These are phyloP conservation scores for Nakataea oryzae DNA, from an alignment of 2,329 filamentous ascomycete species.

Conservation along the genomic window DNA sequence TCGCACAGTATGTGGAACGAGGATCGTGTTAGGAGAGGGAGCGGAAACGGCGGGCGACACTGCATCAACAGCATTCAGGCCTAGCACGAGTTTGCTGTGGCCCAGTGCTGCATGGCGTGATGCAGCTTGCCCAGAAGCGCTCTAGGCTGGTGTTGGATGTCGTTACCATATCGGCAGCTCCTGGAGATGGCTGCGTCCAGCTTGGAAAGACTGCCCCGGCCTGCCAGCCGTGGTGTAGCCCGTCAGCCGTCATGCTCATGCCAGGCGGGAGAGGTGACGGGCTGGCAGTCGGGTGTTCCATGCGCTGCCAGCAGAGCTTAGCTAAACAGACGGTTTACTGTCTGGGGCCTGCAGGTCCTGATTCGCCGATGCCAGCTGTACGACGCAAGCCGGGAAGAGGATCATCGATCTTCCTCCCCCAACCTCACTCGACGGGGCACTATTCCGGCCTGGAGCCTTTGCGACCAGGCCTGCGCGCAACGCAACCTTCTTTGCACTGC, in stretches of 20 bases:
- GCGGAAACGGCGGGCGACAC: background rate
- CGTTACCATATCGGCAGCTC: background rate
- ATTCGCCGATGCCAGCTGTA: constrained; percentile 1
- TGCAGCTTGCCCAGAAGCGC: background rate
- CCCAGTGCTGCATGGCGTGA: background rate
- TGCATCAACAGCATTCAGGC: too few relatives aligned
- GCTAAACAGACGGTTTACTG: background rate
- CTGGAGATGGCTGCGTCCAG: background rate
- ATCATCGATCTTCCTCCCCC: background rate
- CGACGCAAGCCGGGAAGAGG: background rate
- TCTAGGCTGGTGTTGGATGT: background rate
- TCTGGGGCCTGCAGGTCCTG: constrained; percentile 1
- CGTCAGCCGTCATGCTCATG: background rate
- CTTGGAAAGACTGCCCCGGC: background rate
- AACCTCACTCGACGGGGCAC: background rate
- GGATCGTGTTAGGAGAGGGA: background rate
- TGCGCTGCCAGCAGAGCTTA: background rate
- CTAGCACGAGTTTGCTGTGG: too few relatives aligned
- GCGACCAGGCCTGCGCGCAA: background rate
- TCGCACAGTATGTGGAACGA: too few relatives aligned
- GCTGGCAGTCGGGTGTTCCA: background rate
- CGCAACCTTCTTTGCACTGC: background rate
- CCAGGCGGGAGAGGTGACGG: background rate
- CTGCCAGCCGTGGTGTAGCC: background rate
- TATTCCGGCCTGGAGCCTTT: background rate